Conservation (phyloP, 257 asterid genomes). For the Plantago ovata region DNA sequence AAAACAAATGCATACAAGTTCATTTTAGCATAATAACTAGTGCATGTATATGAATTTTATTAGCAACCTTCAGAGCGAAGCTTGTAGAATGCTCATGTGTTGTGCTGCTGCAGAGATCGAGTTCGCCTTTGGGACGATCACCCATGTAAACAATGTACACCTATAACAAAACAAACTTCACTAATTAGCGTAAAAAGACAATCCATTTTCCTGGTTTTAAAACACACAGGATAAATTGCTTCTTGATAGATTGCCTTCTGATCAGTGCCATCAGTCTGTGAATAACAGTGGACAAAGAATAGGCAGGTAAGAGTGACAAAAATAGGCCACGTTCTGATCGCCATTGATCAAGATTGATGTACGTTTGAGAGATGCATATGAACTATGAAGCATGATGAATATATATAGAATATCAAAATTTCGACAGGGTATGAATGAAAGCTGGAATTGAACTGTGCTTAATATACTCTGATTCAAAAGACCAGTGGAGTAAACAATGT, state of each 20-base stretch:
- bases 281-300: slow-evolving; percentile 22
- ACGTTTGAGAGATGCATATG: too few relatives aligned
- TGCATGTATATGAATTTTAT: too few relatives aligned
- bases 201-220: too few relatives aligned
- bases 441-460: too few relatives aligned
- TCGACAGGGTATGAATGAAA: too few relatives aligned
- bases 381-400: neutral
- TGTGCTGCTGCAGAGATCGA: slow-evolving; percentile 29
- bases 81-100: slow-evolving; percentile 47
- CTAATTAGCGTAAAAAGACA: neutral
- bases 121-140: slow-evolving; percentile 37
- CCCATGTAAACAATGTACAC: slow-evolving; percentile 67
- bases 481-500: too few relatives aligned
- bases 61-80: slow-evolving; percentile 44
- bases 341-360: slow-evolving; percentile 10
- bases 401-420: neutral
- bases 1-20: too few relatives aligned
- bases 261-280: slow-evolving; percentile 22
- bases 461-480: too few relatives aligned
- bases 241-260: slow-evolving; percentile 53
- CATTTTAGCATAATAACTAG: too few relatives aligned
- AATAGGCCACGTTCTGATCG: slow-evolving; percentile 16
- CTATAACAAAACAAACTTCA: slow-evolving; percentile 13
- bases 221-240: neutral
- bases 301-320: slow-evolving; percentile 25